Evolutionary conservation across 208 protist species (phyloP).

Genomic region (Leishmania lainsoni): DNA sequence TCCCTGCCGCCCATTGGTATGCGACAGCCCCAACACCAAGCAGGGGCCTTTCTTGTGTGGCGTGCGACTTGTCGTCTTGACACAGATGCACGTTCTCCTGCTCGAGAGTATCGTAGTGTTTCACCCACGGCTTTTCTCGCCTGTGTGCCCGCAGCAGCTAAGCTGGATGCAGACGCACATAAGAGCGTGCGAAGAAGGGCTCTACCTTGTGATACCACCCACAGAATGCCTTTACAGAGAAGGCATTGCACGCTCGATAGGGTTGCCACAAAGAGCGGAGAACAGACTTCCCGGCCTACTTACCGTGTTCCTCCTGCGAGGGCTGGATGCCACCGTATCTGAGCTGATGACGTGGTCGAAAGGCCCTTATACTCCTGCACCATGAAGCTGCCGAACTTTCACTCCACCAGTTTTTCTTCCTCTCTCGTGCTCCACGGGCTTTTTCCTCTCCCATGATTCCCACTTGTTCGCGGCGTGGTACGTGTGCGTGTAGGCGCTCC

Average conservation of each 20-base stretch:
- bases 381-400: background rate
- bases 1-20: background rate
- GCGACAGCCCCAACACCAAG: background rate
- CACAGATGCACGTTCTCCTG: constrained; percentile 19
- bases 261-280: background rate
- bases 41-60: background rate
- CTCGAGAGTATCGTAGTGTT: constrained; percentile 1
- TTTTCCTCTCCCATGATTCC: background rate
- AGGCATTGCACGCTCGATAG: background rate
- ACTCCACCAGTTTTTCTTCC: background rate
- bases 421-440: background rate
- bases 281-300: background rate
- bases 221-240: background rate
- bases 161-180: background rate
- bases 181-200: background rate
- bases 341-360: background rate
- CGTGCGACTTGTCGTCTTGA: constrained; percentile 13
- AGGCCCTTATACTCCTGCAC: background rate
- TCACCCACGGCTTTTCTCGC: constrained; percentile 7
- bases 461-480: background rate
- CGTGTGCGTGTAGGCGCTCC: background rate
- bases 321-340: background rate
- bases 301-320: constrained; percentile 6
- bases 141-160: background rate
- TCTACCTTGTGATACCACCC: background rate